A percentile compares a stretch with the other conserved stretches of the same genome.
Conservation (phyloP, 2,329 filamentous ascomycete genomes). For the Dactylonectria estremocensis region DNA sequence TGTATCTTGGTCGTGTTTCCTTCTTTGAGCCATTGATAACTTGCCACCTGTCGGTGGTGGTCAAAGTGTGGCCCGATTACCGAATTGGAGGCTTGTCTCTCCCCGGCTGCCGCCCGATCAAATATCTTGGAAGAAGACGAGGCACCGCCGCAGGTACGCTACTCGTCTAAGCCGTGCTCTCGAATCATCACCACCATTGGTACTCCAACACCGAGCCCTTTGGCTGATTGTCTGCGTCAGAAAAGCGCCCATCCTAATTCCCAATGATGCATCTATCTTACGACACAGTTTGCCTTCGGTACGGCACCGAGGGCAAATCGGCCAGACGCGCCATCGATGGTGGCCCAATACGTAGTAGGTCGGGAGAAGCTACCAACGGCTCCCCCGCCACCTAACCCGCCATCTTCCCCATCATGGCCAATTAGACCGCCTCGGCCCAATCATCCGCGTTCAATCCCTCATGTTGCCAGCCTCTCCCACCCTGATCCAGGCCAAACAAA, state of each 20-base stretch:
- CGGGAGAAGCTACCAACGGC: constrained; percentile 8
- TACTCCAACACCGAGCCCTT: background rate
- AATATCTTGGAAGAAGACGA: constrained; percentile 2
- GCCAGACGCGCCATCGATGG: background rate
- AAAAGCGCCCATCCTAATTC: background rate
- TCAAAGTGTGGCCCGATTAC: constrained; percentile 22
- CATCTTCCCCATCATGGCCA: constrained; percentile 10
- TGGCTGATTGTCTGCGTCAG: background rate
- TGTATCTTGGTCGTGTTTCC: constrained; percentile 14
- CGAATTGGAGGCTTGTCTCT: constrained; percentile 31
- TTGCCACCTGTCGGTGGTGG: constrained; percentile 45
- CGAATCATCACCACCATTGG: background rate
- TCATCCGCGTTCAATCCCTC: constrained; percentile 14
- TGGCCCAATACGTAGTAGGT: constrained; percentile 3
- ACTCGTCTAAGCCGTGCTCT: background rate
- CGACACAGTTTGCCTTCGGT: background rate
- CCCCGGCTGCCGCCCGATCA: constrained; percentile 12
- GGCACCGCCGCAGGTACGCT: background rate
- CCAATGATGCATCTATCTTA: constrained; percentile 4
- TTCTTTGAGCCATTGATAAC: constrained; percentile 37
- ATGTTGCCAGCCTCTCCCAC: constrained; percentile 9
- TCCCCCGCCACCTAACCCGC: constrained; percentile 2
- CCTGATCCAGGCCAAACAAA: constrained; percentile 6
- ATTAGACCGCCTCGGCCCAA: constrained; percentile 9
- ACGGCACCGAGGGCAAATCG: background rate